phyloP scores from a whole-genome alignment of 345 rosid species.

The Leavenworthia alabamica region DNA sequence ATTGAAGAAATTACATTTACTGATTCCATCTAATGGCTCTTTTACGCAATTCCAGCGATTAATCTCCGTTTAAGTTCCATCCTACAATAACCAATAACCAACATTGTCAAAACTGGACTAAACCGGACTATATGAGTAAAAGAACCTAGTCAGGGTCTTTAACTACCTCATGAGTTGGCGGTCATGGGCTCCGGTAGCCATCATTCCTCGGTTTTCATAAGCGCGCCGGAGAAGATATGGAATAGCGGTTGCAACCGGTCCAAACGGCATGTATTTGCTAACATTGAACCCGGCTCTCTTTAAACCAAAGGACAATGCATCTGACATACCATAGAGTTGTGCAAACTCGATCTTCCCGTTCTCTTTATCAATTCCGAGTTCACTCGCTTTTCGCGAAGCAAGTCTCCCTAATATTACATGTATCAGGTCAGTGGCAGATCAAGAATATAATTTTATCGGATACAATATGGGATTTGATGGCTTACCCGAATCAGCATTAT shows the following conservation, averaged over 20 bases:
- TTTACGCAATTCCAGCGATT: constrained; percentile 33
- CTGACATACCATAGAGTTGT: constrained; percentile 87
- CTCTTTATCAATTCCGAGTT: constrained; percentile 50
- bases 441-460: background rate
- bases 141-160: background rate
- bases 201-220: constrained; percentile 81
- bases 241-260: constrained; percentile 59
- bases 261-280: constrained; percentile 85
- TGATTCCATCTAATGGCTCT: constrained; percentile 4
- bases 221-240: constrained; percentile 88
- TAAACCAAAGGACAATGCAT: constrained; percentile 65
- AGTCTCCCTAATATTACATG: constrained; percentile 42
- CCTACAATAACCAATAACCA: constrained; percentile 34
- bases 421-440: background rate
- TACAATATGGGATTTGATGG: background rate
- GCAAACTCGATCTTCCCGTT: constrained; percentile 66
- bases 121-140: background rate
- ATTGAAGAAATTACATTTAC: constrained; percentile 23
- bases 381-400: constrained; percentile 54
- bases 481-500: constrained; percentile 73
- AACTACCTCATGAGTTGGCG: constrained; percentile 60
- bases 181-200: constrained; percentile 59
- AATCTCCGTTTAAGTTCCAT: constrained; percentile 66
- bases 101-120: background rate
- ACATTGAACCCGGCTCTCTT: constrained; percentile 81